Base-by-base conservation (phyloP, 805 yeast genomes). In the Hanseniaspora mollemarum region DNA sequence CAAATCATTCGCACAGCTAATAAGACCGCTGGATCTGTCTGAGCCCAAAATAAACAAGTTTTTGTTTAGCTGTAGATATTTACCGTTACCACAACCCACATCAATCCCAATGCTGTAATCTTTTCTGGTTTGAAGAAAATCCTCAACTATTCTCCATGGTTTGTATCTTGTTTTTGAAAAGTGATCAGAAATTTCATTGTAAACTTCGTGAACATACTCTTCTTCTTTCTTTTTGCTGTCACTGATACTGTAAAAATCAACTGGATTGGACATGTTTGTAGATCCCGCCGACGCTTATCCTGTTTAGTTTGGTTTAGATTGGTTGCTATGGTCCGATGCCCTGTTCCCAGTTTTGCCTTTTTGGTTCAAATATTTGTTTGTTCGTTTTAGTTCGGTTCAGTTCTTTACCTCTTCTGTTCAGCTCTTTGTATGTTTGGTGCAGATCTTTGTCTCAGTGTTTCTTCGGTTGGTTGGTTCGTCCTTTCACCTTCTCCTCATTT, bases 1-100 rank as follows among this genome's bases (percentile, higher is more conserved):
- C 32, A 73, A 62, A 19, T 69, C 72, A 43, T 67, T 65, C 0
- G 88, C 92, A 65, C 87, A 83, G 16, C 63, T 64, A 12, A 83
- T 72, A 35, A 84, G 66, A 0, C 90, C 88, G 42, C 74, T 75
- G 0, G 92, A 83, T 49, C 82, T 71, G 55, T 82, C 90, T 24
- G 77, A 70, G 0, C 96, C 97, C 16, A 90, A 63, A 26, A 88
- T 72, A 59, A 64, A 81, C 3, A 90, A 63, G 41, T 82, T 72
- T 8, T 74, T 70, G 63, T 90, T 88, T 12, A 87, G 74, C 1
- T 74, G 75, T 37, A 90, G 64, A 62, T 92, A 92, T 62, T 92
- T 92, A 2, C 98, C 98, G 63, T 92, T 92, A 2, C 98, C 98
- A 64, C 97, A 90, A 0, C 98, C 98, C 19, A 90, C 86, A 67